Percentiles rank a stretch among this genome's conserved stretches.
phyloP scores from a whole-genome alignment of 176 grass and related monocot genomes.

The Alopecurus myosuroides region DNA sequence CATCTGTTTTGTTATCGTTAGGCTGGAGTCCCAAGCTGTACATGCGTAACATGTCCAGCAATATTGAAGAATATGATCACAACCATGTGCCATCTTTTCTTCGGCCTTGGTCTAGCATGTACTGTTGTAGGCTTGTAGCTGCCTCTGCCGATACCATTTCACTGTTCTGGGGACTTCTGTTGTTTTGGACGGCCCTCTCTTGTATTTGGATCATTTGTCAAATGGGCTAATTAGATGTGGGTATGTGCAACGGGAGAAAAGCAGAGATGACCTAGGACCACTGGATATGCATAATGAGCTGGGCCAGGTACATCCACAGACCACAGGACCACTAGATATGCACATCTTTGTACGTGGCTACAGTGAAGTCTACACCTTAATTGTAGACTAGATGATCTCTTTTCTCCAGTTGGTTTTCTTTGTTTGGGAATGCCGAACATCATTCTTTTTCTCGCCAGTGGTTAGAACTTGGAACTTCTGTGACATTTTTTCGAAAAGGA shows the following conservation, averaged over 20 bases:
- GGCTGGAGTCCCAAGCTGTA: neutral
- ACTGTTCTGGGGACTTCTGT: neutral
- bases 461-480: neutral
- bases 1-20: neutral
- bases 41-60: neutral
- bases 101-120: neutral
- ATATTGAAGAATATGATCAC: neutral
- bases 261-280: neutral
- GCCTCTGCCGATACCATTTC: neutral
- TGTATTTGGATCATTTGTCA: conserved; percentile 12
- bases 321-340: neutral
- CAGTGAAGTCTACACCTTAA: neutral
- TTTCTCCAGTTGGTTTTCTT: neutral
- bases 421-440: neutral
- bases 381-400: neutral
- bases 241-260: neutral
- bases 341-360: neutral
- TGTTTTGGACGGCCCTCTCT: neutral
- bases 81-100: neutral
- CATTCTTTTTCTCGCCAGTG: neutral
- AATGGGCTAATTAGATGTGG: neutral
- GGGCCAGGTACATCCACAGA: neutral
- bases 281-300: conserved; percentile 11
- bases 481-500: too few species aligned
- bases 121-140: neutral